A percentile compares a stretch with the other conserved stretches of the same genome.
Evolutionary conservation across 169 alveolate species (phyloP).

Genomic region (Theileria annulata): DNA sequence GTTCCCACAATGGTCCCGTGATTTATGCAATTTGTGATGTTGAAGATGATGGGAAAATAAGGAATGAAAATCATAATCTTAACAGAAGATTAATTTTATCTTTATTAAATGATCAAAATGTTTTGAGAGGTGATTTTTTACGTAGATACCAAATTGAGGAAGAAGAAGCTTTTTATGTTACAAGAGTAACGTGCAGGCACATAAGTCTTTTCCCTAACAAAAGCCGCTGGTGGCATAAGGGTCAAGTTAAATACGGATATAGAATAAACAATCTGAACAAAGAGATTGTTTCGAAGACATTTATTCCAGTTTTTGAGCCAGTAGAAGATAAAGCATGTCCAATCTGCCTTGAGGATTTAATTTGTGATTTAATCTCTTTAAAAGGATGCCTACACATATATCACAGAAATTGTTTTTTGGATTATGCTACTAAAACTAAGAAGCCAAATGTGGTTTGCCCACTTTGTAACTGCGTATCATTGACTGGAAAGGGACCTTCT

Average conservation of each 20-base stretch:
- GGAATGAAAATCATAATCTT: not conserved
- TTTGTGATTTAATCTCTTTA: constrained; percentile 21
- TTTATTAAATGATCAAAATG: constrained; percentile 2
- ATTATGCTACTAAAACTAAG: constrained; percentile 26
- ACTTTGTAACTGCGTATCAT: constrained; percentile 19
- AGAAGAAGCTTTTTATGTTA: not conserved
- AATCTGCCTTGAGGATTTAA: constrained; percentile 30
- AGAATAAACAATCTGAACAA: constrained; percentile 8
- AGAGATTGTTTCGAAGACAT: constrained; percentile 12
- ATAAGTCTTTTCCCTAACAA: constrained; percentile 32
- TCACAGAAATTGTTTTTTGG: constrained; percentile 31
- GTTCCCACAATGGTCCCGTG: not conserved
- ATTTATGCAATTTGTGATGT: constrained; percentile 30
- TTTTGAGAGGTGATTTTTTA: not conserved
- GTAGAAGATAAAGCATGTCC: constrained; percentile 34
- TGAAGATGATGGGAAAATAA: constrained; percentile 14
- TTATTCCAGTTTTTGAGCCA: constrained; percentile 1
- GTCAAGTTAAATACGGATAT: constrained; percentile 28
- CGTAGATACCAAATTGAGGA: not conserved
- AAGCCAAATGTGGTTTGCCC: constrained; percentile 36
- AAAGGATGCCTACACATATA: constrained; percentile 41
- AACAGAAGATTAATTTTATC: constrained; percentile 8
- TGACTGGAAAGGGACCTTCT: constrained; percentile 41
- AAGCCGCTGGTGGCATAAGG: constrained; percentile 34
- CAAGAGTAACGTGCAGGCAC: constrained; percentile 1